Evolutionary conservation across 768 basidiomycete genomes (phyloP), one percentile per base, ranked within the genome.

Genomic region (Pleurotus giganteus): DNA sequence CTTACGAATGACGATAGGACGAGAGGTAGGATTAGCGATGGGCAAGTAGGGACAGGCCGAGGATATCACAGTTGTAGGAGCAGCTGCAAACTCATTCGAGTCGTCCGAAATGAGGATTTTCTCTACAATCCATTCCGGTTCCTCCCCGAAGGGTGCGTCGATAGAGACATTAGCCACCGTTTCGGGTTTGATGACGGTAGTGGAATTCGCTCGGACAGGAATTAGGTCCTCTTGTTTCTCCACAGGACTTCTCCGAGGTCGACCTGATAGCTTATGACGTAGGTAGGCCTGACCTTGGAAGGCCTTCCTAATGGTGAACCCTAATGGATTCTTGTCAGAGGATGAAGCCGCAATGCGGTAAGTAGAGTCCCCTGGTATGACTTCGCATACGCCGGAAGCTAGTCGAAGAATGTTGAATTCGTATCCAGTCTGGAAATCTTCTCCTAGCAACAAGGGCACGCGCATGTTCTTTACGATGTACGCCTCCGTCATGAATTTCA

Each of bases 371-470:
- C 59, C 55, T 1, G 57, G 17, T 0, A 8, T 3, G 3, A 66
- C 23, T 5, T 36, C 21, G 28, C 55, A 49, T 12, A 53, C 42
- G 0, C 57, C 60, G 2, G 54, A 54, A 5, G 58, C 23, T 1
- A 31, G 49, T 0, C 65, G 55, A 0, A 24, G 28, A 2, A 66
- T 57, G 1, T 47, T 54, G 2, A 69, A 17, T 27, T 64, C 65
- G 53, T 68, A 67, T 0, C 41, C 36, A 1, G 41, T 9, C 11
- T 65, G 64, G 57, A 66, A 69, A 42, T 69, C 68, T 45, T 68
- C 67, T 1, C 68, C 68, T 1, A 69, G 57, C 1, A 69, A 57
- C 0, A 69, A n/a, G 6, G 68, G 66, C 0, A 66, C 66, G 0
- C 56, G 52, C 68, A 69, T 69, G 2, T 54, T 56, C 3, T 58